These are phyloP conservation scores for Anisogramma anomala DNA, from an alignment of 2,329 filamentous ascomycete species.

Conservation along the genomic window DNA sequence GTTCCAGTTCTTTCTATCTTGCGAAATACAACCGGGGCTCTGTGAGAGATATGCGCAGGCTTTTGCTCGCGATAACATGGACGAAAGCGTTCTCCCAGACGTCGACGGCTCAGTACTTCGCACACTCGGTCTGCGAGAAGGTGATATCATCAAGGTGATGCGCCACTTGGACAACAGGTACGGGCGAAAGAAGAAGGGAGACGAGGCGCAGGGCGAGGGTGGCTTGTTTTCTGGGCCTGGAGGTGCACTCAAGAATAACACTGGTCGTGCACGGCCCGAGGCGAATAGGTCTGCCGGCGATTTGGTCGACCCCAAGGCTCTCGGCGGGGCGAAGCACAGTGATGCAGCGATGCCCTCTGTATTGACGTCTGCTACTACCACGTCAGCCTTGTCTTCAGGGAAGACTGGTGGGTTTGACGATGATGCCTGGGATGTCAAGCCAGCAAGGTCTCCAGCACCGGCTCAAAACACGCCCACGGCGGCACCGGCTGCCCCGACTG, in stretches of 20 bases:
- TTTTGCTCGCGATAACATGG: constrained; percentile 87
- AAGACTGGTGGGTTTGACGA: constrained; percentile 66
- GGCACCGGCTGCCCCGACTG: constrained; percentile 23
- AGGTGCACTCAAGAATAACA: constrained; percentile 88
- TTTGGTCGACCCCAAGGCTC: constrained; percentile 75
- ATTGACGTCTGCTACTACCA: constrained; percentile 14
- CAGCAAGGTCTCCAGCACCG: constrained; percentile 44
- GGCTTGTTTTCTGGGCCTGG: constrained; percentile 88
- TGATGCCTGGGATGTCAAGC: constrained; percentile 94
- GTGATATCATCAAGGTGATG: constrained; percentile 93
- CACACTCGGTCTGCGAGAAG: constrained; percentile 86
- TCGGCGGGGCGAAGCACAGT: constrained; percentile 50
- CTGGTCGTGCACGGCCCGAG: constrained; percentile 77
- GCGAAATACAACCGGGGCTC: constrained; percentile 81
- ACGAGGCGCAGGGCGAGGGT: constrained; percentile 32
- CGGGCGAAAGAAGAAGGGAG: constrained; percentile 52
- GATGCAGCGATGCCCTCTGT: constrained; percentile 25
- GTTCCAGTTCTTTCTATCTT: constrained; percentile 96
- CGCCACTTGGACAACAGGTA: constrained; percentile 75
- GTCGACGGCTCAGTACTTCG: constrained; percentile 74
- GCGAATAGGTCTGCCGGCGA: constrained; percentile 79
- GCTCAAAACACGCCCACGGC: constrained; percentile 23
- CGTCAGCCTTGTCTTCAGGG: constrained; percentile 14
- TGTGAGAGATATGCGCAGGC: constrained; percentile 90
- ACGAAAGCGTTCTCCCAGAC: constrained; percentile 82